Conservation (phyloP, 176 grass and related monocot genomes). For the Eleusine coracana region DNA sequence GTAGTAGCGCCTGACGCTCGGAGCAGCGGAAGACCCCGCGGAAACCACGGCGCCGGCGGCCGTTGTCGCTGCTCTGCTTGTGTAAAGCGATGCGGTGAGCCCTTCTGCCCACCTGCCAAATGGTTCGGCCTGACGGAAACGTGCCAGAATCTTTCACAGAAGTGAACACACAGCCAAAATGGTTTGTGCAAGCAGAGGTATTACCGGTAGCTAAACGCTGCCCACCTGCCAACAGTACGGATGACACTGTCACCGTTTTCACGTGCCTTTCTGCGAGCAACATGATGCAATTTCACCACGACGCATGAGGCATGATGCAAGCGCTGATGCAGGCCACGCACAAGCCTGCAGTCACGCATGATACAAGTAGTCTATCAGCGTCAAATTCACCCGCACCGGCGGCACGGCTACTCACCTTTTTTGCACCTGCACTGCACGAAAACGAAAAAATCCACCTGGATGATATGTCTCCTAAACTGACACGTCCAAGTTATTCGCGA, state of each 20-base stretch:
- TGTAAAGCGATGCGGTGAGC: constrained; percentile 3
- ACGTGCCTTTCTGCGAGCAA: neutral
- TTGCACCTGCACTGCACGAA: neutral
- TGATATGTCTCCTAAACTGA: neutral
- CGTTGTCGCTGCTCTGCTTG: neutral
- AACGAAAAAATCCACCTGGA: neutral
- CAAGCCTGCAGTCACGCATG: no score
- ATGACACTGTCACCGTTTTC: neutral
- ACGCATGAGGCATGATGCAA: neutral
- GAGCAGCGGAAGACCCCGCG: neutral
- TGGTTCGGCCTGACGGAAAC: neutral
- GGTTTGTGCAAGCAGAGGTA: neutral
- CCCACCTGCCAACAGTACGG: neutral
- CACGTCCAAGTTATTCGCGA: neutral
- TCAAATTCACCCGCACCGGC: neutral
- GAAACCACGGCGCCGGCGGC: neutral
- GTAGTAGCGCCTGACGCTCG: neutral
- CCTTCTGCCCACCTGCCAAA: neutral
- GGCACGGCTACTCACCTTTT: neutral
- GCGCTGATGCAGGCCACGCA: neutral
- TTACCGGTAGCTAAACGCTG: neutral
- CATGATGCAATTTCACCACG: neutral
- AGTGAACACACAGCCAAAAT: neutral
- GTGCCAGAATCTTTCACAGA: no score
- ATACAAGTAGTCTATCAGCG: neutral